Percentiles rank a stretch among this genome's conserved stretches.
phyloP scores from a whole-genome alignment of 2,329 filamentous ascomycete species.

The Nothophoma quercina region DNA sequence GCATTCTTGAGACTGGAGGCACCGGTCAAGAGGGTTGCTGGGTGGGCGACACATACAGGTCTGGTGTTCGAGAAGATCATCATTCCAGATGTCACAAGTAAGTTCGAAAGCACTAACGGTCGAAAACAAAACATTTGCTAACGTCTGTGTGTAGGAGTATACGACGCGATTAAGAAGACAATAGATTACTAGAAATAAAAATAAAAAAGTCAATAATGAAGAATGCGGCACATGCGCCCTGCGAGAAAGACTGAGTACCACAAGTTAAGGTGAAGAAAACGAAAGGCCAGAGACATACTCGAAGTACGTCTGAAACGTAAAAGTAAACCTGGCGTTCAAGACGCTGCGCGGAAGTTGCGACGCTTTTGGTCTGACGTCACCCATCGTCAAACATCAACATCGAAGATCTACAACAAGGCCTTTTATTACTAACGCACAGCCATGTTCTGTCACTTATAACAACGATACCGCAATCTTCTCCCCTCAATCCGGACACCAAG shows the following conservation, averaged over 20 bases:
- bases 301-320: neutral
- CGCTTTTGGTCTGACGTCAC: conserved; percentile 39
- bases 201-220: neutral
- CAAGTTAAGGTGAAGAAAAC: neutral
- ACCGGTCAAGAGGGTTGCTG: conserved; percentile 82
- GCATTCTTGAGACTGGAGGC: conserved; percentile 87
- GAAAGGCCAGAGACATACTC: neutral
- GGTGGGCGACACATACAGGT: conserved; percentile 87
- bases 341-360: conserved; percentile 14
- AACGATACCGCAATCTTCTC: neutral
- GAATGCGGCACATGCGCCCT: too few species aligned
- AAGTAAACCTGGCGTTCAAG: neutral
- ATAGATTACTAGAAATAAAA: conserved; percentile 51
- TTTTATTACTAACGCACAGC: neutral
- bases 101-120: conserved; percentile 61
- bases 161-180: conserved; percentile 57
- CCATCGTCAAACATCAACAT: conserved; percentile 13
- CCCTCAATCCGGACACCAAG: neutral
- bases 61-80: conserved; percentile 75
- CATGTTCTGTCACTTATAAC: neutral
- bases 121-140: neutral
- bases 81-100: conserved; percentile 85
- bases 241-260: too few species aligned
- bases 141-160: conserved; percentile 48
- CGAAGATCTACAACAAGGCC: neutral